These are phyloP conservation scores for button mushroom (Agaricus bisporus) DNA, from an alignment of 768 basidiomycete species.

Conservation along the genomic window DNA sequence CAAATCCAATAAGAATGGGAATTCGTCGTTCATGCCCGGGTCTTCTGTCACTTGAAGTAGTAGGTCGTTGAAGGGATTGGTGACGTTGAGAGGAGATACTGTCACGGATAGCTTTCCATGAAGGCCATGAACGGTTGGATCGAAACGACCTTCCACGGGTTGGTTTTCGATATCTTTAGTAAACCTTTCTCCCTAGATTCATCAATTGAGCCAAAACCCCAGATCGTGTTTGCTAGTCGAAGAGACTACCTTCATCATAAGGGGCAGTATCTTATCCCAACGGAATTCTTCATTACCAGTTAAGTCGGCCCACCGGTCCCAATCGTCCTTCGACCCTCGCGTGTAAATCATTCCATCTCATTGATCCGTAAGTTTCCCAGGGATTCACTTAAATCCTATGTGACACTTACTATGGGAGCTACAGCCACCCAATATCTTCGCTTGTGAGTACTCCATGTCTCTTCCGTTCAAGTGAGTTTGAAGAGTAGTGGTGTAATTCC, in stretches of 20 bases:
- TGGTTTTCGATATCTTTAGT: conserved; percentile 3
- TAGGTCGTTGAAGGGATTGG: conserved; percentile 9
- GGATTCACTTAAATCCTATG: too few species aligned
- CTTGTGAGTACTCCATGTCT: conserved; percentile 3
- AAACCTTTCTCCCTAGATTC: not conserved
- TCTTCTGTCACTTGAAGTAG: not conserved
- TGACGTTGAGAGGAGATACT: not conserved
- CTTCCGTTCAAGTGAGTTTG: conserved; percentile 10
- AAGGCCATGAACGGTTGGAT: conserved; percentile 8
- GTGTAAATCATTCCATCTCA: conserved; percentile 25
- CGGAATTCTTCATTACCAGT: conserved; percentile 25
- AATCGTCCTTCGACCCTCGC: conserved; percentile 27
- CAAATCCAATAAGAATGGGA: conserved; percentile 10
- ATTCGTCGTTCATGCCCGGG: not conserved
- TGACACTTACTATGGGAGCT: conserved; percentile 12
- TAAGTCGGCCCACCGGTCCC: conserved; percentile 23
- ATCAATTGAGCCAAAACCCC: too few species aligned
- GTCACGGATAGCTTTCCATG: conserved; percentile 2
- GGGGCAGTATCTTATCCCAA: conserved; percentile 24
- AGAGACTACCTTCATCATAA: conserved; percentile 16
- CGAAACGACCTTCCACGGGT: conserved; percentile 7
- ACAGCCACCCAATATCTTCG: conserved; percentile 9
- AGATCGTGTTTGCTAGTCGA: not conserved
- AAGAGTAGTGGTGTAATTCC: conserved; percentile 14
- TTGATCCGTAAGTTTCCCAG: not conserved